Conservation (phyloP, 2,329 filamentous ascomycete genomes). For the Penicillium vulpinum region DNA sequence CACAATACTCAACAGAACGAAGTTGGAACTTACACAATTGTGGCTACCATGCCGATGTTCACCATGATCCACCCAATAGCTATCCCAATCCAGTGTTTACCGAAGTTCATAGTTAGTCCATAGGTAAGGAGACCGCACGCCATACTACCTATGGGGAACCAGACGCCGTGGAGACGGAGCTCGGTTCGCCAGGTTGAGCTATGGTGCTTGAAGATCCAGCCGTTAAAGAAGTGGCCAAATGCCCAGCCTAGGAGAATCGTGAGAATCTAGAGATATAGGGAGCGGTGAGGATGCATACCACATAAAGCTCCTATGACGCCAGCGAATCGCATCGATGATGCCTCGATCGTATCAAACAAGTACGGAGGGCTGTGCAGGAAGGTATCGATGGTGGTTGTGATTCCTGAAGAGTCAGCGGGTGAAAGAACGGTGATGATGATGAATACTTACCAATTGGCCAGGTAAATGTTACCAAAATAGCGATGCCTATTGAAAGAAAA, state of each 20-base stretch:
- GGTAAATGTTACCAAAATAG: constrained; percentile 39
- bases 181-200: constrained; percentile 32
- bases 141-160: constrained; percentile 35
- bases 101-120: constrained; percentile 36
- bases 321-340: constrained; percentile 41
- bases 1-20: not conserved
- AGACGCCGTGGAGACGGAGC: constrained; percentile 39
- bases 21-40: constrained; percentile 31
- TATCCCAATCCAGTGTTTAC: constrained; percentile 39
- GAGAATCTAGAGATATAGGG: not conserved
- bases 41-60: constrained; percentile 38
- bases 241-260: constrained; percentile 25
- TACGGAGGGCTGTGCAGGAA: constrained; percentile 39
- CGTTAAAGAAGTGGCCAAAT: constrained; percentile 40
- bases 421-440: not conserved
- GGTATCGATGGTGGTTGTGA: constrained; percentile 38
- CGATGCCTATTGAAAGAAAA: constrained; percentile 19
- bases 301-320: constrained; percentile 36
- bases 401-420: constrained; percentile 21
- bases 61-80: constrained; percentile 42
- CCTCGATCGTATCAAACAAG: constrained; percentile 35
- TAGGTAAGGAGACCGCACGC: constrained; percentile 35
- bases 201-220: constrained; percentile 32
- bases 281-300: constrained; percentile 19
- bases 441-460: constrained; percentile 38